Evolutionary conservation across 768 basidiomycete genomes (phyloP).

Genomic region (Suillus ampliporus): DNA sequence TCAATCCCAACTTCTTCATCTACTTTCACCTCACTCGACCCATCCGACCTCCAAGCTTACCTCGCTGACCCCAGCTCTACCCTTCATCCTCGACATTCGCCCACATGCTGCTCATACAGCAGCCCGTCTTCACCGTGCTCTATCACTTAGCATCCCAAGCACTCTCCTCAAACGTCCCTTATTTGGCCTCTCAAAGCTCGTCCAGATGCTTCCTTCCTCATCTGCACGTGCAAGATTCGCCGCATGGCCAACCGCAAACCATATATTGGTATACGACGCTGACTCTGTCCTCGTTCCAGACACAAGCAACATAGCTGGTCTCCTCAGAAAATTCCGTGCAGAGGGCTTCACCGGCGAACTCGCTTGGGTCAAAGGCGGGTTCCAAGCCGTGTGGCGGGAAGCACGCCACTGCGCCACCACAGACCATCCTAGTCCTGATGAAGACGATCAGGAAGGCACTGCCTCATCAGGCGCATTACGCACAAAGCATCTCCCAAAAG

Average conservation of each 20-base stretch:
- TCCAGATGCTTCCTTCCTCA: conserved; percentile 76
- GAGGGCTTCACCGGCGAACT: conserved; percentile 68
- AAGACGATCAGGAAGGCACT: conserved; percentile 50
- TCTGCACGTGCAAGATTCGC: conserved; percentile 63
- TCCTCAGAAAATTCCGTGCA: conserved; percentile 75
- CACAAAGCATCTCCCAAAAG: conserved; percentile 63
- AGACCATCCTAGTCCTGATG: conserved; percentile 52
- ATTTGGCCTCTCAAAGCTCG: conserved; percentile 79
- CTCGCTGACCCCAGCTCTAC: conserved; percentile 42
- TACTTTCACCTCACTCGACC: conserved; percentile 29
- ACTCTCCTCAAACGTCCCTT: conserved; percentile 91
- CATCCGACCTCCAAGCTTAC: conserved; percentile 36
- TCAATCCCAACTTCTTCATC: conserved; percentile 18
- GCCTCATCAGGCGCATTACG: conserved; percentile 44
- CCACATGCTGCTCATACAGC: conserved; percentile 75
- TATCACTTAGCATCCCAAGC: conserved; percentile 91
- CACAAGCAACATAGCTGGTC: conserved; percentile 70
- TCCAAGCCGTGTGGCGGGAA: conserved; percentile 68
- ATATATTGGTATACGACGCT: conserved; percentile 86
- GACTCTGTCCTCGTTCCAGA: conserved; percentile 69
- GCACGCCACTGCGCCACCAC: conserved; percentile 57
- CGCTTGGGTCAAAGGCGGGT: conserved; percentile 84
- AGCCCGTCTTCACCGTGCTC: conserved; percentile 68
- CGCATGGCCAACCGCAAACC: conserved; percentile 58
- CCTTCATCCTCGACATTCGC: conserved; percentile 88